These are phyloP conservation scores for Talaromyces adpressus DNA, from an alignment of 495 filamentous ascomycete species.

Conservation along the genomic window DNA sequence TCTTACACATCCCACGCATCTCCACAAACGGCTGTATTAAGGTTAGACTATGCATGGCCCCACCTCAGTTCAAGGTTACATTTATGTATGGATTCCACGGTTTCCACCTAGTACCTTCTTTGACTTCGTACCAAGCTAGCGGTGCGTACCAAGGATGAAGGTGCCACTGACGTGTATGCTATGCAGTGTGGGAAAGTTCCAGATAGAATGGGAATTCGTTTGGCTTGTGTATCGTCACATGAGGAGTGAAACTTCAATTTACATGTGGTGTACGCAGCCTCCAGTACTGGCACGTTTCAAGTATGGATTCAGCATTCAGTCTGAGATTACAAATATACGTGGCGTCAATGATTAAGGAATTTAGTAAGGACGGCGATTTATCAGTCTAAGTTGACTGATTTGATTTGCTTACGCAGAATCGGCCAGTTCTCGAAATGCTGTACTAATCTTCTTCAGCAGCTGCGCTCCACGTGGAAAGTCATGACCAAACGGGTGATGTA, in stretches of 20 bases:
- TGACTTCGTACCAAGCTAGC: neutral
- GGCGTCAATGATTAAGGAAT: neutral
- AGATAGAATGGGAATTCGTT: neutral
- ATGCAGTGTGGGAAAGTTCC: neutral
- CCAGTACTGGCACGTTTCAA: neutral
- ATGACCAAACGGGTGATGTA: conserved; percentile 2
- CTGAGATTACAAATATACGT: neutral
- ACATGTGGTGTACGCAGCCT: neutral
- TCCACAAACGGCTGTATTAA: neutral
- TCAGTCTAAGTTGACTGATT: neutral
- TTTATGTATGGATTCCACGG: neutral
- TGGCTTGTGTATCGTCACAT: neutral
- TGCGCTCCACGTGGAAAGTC: conserved; percentile 6
- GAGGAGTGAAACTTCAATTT: neutral
- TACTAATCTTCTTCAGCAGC: neutral
- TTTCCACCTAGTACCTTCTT: neutral
- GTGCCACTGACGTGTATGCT: neutral
- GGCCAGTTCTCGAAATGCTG: neutral
- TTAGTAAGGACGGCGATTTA: neutral
- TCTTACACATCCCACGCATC: neutral
- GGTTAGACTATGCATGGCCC: neutral
- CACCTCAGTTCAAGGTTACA: neutral
- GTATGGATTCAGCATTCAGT: neutral
- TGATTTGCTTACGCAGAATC: neutral
- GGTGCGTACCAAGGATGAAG: neutral